Percentiles rank a stretch among this genome's conserved stretches.
These are phyloP conservation scores for Wickerhamomyces ciferrii DNA, from an alignment of 805 yeast species.

Conservation along the genomic window DNA sequence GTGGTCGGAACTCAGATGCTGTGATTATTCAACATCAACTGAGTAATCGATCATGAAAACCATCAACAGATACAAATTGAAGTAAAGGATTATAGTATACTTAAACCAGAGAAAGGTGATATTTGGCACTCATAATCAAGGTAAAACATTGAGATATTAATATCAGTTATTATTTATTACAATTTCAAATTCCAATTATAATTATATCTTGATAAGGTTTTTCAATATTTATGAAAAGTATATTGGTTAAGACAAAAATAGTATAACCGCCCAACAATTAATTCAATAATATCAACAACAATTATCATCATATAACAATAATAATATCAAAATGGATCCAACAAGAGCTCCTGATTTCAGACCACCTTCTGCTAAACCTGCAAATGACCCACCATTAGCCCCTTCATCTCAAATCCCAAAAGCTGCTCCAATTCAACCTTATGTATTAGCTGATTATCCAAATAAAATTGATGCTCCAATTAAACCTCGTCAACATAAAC, in stretches of 20 bases:
- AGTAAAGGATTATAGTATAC: too few relatives aligned
- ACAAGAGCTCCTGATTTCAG: conserved; percentile 85
- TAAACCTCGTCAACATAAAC: conserved; percentile 31
- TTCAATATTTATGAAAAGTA: too few relatives aligned
- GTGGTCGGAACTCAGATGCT: background rate
- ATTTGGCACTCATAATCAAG: too few relatives aligned
- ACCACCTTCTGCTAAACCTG: conserved; percentile 70
- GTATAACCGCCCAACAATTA: background rate
- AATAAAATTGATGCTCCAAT: conserved; percentile 71
- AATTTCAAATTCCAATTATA: too few relatives aligned
- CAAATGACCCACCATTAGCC: conserved; percentile 58
- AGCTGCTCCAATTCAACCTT: conserved; percentile 71
- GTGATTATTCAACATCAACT: background rate
- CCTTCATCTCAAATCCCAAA: conserved; percentile 68
- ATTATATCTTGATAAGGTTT: too few relatives aligned
- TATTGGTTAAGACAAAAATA: too few relatives aligned
- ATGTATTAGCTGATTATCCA: conserved; percentile 70
- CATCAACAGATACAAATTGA: too few relatives aligned
- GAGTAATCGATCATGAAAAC: background rate
- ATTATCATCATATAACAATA: background rate
- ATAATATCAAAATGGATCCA: conserved; percentile 68
- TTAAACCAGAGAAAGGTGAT: too few relatives aligned
- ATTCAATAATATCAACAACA: background rate
- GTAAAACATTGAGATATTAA: too few relatives aligned
- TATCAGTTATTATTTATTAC: too few relatives aligned